A percentile compares a stretch with the other conserved stretches of the same genome.
These are phyloP conservation scores for Botryosphaeria agaves DNA, from an alignment of 2,329 filamentous ascomycete species.

Conservation along the genomic window DNA sequence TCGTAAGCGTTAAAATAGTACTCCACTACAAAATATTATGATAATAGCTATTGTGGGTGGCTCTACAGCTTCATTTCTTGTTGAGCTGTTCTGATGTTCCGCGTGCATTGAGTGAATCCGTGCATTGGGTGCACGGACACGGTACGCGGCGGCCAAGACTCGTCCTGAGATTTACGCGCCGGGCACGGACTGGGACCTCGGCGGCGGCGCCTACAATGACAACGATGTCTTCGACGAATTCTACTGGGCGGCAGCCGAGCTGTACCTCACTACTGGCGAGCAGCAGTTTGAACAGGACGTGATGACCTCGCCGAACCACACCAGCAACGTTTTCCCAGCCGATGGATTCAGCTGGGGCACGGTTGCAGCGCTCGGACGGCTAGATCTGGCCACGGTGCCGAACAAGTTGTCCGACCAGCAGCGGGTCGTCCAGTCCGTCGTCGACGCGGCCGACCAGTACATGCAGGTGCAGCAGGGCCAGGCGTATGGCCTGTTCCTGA, in stretches of 20 bases:
- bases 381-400: constrained; percentile 3
- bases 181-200: constrained; percentile 5
- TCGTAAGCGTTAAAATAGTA: too few relatives aligned
- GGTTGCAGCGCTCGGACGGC: constrained; percentile 2
- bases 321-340: constrained; percentile 2
- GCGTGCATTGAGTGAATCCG: too few relatives aligned
- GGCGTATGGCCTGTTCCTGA: constrained; percentile 1
- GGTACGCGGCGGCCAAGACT: constrained; percentile 4
- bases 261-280: constrained; percentile 5
- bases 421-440: constrained; percentile 2
- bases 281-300: constrained; percentile 3
- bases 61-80: too few relatives aligned
- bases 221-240: constrained; percentile 5
- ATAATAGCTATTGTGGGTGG: too few relatives aligned
- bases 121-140: too few relatives aligned
- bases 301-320: constrained; percentile 4
- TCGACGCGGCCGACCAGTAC: constrained; percentile 3
- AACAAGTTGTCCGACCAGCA: constrained; percentile 3
- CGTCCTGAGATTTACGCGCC: constrained; percentile 3
- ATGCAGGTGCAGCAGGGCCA: constrained; percentile 2
- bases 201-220: constrained; percentile 5
- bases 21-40: too few relatives aligned
- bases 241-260: constrained; percentile 5
- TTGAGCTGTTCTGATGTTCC: too few relatives aligned
- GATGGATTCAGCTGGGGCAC: constrained; percentile 3